phyloP scores from a whole-genome alignment of 78 protist genomes.

The Speleostelium caveatum region DNA sequence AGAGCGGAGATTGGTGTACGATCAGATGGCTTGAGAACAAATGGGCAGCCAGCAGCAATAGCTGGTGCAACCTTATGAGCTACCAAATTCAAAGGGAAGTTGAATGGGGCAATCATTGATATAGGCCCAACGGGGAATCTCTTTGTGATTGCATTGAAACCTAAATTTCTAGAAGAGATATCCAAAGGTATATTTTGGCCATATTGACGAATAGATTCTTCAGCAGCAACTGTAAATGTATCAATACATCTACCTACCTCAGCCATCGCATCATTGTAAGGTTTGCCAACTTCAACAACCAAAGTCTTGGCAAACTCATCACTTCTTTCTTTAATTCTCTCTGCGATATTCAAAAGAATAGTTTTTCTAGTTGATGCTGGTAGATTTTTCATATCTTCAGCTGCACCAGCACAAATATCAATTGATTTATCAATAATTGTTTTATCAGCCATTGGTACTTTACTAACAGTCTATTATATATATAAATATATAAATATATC shows the following conservation, averaged over 20 bases:
- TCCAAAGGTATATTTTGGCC: conserved; percentile 71
- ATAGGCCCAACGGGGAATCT: conserved; percentile 86
- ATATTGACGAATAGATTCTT: conserved; percentile 74
- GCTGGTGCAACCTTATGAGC: conserved; percentile 92
- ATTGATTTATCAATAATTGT: conserved; percentile 41
- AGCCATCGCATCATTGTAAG: conserved; percentile 62
- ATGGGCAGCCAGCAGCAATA: conserved; percentile 84
- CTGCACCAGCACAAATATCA: background rate
- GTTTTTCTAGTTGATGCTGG: conserved; percentile 24
- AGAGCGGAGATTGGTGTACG: conserved; percentile 83
- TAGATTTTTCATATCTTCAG: conserved; percentile 24
- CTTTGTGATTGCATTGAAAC: conserved; percentile 63
- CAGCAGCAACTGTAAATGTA: conserved; percentile 84
- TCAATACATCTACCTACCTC: conserved; percentile 82
- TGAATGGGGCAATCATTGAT: conserved; percentile 87
- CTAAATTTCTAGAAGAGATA: conserved; percentile 60
- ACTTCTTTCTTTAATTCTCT: conserved; percentile 33
- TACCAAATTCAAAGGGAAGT: conserved; percentile 87
- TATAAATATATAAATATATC: background rate
- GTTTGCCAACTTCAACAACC: conserved; percentile 82
- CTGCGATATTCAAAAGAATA: conserved; percentile 52
- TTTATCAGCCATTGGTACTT: conserved; percentile 65
- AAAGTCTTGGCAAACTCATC: conserved; percentile 77
- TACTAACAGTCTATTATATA: conserved; percentile 8
- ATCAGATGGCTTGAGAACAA: conserved; percentile 87